Base-by-base conservation (phyloP, 2,329 filamentous ascomycete genomes). In the Gnomoniopsis sp. region DNA sequence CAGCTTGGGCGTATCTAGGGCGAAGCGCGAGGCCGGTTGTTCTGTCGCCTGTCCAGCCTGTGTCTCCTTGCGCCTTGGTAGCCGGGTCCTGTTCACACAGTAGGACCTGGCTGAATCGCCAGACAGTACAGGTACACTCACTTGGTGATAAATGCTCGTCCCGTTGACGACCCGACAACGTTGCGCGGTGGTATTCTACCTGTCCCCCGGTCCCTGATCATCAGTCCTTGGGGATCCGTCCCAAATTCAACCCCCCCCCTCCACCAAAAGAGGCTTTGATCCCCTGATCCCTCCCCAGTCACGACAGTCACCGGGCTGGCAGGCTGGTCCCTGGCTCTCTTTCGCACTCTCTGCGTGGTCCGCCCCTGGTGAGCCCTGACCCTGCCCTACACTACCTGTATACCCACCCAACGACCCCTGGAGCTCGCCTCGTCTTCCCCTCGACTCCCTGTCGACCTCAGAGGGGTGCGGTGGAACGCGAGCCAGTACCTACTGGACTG, bases 391-490 rank as follows among this genome's bases (percentile, higher is more conserved):
- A 46, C 43, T 6, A 22, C 19, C 15, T 21, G 6, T 22, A 46
- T 19, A 19, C 43, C 26, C 43, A 55, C 53, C n/a, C 44, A 30
- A n/a, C 6, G n/a, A 46, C 43, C 44, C 53, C 53, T 55, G 53
- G 53, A 49, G 47, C 53, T 41, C 44, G 44, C 53, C 53, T 49
- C 44, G 53, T 55, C 53, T 55, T 41, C 53, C 53, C 53, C 53
- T 49, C 53, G 21, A 55, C 30, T 8, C 41, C 41, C 44, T 49
- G 30, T 30, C 44, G 26, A 46, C 43, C 43, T 41, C 43, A 10
- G 15, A 19, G 17, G n/a, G 30, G 43, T 47, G 53, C 43, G 21
- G 44, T 55, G 53, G 53, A 38, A 49, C 43, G 44, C 7, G 53
- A 48, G 38, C 26, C n/a, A 44, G 44, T 7, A 38, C 26, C 26